Percentiles rank a stretch among this genome's conserved stretches.
Evolutionary conservation across 331 rosid species (phyloP).

Genomic region (Quercus tomentella): DNA sequence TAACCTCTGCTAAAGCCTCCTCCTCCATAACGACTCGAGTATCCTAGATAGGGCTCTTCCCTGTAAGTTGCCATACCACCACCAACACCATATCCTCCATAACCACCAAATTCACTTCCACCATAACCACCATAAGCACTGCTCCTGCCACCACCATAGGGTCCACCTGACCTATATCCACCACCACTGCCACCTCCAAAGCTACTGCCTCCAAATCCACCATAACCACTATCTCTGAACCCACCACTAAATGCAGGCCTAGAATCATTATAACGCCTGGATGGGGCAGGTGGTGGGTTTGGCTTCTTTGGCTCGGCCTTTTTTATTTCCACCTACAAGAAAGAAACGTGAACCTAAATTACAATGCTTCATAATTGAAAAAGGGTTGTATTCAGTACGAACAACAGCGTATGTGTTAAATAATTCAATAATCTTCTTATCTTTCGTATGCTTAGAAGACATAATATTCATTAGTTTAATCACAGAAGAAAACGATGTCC

Average conservation of each 20-base stretch:
- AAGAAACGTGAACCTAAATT: neutral
- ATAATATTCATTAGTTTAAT: neutral
- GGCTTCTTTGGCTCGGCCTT: conserved; percentile 96
- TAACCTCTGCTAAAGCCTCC: conserved; percentile 82
- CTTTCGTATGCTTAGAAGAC: neutral
- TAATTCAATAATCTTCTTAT: neutral
- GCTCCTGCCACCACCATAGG: conserved; percentile 70
- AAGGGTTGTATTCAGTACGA: conserved; percentile 1
- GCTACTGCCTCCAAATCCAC: conserved; percentile 64
- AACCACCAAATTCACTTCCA: conserved; percentile 76
- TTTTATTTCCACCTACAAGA: conserved; percentile 88
- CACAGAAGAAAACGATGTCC: neutral
- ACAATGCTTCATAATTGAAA: conserved; percentile 1
- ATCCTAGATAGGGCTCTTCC: conserved; percentile 78
- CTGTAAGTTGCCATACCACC: conserved; percentile 73
- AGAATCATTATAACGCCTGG: conserved; percentile 75
- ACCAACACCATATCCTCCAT: conserved; percentile 71
- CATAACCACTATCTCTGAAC: conserved; percentile 71
- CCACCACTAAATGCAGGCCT: conserved; percentile 69
- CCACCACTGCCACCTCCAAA: conserved; percentile 51
- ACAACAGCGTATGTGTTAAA: neutral
- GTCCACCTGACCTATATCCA: conserved; percentile 58
- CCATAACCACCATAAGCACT: conserved; percentile 55
- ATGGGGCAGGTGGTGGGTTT: conserved; percentile 66
- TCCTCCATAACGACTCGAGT: conserved; percentile 79